phyloP scores from a whole-genome alignment of 75 land plant genomes.

The Isoetes taiwanensis region DNA sequence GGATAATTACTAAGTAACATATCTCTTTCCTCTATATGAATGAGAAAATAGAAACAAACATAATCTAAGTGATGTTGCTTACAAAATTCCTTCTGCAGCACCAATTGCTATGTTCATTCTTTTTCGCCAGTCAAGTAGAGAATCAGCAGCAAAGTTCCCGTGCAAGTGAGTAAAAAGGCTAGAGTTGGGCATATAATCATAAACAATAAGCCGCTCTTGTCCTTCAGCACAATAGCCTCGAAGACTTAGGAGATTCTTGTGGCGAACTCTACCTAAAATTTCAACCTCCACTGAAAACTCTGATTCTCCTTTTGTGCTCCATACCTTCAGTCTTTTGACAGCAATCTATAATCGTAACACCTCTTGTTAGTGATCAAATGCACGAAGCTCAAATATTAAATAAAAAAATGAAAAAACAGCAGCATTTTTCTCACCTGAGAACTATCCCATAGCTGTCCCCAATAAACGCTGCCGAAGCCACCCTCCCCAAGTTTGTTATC shows the following conservation, averaged over 20 bases:
- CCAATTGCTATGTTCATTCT: slow-evolving; percentile 68
- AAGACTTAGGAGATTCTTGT: slow-evolving; percentile 53
- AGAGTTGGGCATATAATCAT: slow-evolving; percentile 75
- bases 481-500: slow-evolving; percentile 81
- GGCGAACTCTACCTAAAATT: slow-evolving; percentile 52
- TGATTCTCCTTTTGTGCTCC: slow-evolving; percentile 53
- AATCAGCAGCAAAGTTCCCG: slow-evolving; percentile 38
- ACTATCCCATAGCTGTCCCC: slow-evolving; percentile 67
- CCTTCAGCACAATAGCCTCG: slow-evolving; percentile 65
- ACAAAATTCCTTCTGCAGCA: slow-evolving; percentile 61
- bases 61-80: background rate
- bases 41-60: too few species aligned
- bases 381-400: background rate
- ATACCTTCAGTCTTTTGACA: slow-evolving; percentile 50
- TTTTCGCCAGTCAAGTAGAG: slow-evolving; percentile 45
- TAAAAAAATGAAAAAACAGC: background rate
- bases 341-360: slow-evolving; percentile 35
- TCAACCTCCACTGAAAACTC: slow-evolving; percentile 68
- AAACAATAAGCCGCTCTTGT: slow-evolving; percentile 66
- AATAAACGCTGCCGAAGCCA: slow-evolving; percentile 63
- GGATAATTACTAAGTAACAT: background rate
- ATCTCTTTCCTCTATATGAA: background rate
- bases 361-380: background rate
- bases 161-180: slow-evolving; percentile 66
- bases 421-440: slow-evolving; percentile 26